Evolutionary conservation across 2,329 filamentous ascomycete species (phyloP).

Genomic region (Aureobasidium uvarum): DNA sequence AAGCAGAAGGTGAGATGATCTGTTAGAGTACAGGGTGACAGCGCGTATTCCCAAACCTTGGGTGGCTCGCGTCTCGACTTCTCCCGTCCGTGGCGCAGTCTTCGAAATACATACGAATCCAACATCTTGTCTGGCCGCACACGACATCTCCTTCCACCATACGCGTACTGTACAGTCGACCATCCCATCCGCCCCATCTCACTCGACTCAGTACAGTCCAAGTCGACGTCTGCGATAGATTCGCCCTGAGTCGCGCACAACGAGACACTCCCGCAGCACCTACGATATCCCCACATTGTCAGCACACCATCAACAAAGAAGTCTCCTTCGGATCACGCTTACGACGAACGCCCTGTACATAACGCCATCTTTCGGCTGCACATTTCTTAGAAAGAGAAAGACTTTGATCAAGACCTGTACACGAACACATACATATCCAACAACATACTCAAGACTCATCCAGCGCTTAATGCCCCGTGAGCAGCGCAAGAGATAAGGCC

Average conservation of each 20-base stretch:
- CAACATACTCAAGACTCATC: not conserved
- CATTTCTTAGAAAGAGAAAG: not conserved
- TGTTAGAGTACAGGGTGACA: not conserved
- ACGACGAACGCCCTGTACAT: conserved; percentile 13
- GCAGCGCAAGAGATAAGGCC: conserved; percentile 21
- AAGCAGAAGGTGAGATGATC: not conserved
- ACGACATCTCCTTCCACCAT: not conserved
- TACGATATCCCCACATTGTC: conserved; percentile 17
- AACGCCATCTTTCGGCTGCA: not conserved
- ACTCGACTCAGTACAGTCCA: not conserved
- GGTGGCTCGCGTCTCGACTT: conserved; percentile 2
- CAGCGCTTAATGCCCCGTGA: conserved; percentile 23
- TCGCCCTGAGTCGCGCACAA: conserved; percentile 1
- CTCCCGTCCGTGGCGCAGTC: conserved; percentile 11
- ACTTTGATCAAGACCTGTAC: not conserved
- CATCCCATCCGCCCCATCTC: not conserved
- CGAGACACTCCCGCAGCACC: conserved; percentile 1
- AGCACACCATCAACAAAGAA: conserved; percentile 16
- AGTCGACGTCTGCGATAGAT: not conserved
- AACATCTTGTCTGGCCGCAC: conserved; percentile 11
- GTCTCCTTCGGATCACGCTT: not conserved
- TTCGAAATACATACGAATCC: not conserved
- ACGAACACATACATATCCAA: not conserved
- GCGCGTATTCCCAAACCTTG: conserved; percentile 4
- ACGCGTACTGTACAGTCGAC: not conserved